Evolutionary conservation across 1,284 basidiomycete genomes (phyloP), one percentile per base, ranked within the genome.

Genomic region (Malassezia yamatoensis): DNA sequence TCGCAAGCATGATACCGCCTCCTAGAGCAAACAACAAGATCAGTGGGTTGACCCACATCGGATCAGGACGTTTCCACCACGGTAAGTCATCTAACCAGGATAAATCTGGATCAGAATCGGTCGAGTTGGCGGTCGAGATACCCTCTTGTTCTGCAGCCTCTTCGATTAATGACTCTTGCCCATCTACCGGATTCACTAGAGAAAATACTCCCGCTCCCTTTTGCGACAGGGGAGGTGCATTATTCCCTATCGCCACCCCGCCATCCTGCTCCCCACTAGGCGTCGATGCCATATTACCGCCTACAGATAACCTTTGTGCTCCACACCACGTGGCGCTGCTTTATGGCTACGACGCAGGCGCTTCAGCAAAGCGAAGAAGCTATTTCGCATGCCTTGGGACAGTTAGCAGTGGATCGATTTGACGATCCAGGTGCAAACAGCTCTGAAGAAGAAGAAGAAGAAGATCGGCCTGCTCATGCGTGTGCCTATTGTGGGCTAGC

Each of bases 401-500:
- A 29, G 24, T 29, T 7, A 29, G 3, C 24, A 29, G 24, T 29
- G 24, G 24, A 29, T 29, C 24, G 24, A 29, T 29, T 4, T 7
- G 24, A 29, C 24, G 24, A 29, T 29, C 24, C 24, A 29, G 24
- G 24, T 29, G 24, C 24, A 29, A 29, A 29, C 24, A 29, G 24
- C 24, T 29, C 24, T 29, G 43, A 45, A n/a, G 24, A 29, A 11
- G 43, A 45, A 18, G 43, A 29, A 34, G 24, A 11, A 3, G 18
- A 5, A 9, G 29, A n/a, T 1, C 7, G 8, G 2, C 16, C 43
- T 13, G 24, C 47, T 15, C 37, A 67, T 49, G 66, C 65, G 12
- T 65, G 63, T 54, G 51, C 64, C 24, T 98, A 99, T 75, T 99
- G 93, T 70, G 93, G 93, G n/a, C 94, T 98, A 49, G 91, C 96